Percentiles rank a stretch among this genome's conserved stretches.
phyloP scores from a whole-genome alignment of 768 basidiomycete species.

The Serendipita vermifera region DNA sequence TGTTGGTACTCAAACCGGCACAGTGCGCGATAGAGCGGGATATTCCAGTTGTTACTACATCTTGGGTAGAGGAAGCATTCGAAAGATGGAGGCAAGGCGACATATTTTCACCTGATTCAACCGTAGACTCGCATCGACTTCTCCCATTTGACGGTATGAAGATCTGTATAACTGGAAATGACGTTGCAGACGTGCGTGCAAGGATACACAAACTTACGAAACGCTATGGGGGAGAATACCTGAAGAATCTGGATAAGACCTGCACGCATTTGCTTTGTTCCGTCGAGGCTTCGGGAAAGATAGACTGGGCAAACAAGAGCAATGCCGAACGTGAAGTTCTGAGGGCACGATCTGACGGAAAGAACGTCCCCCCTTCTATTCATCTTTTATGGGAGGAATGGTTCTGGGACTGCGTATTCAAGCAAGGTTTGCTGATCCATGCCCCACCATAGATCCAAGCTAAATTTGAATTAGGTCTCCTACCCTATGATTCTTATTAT shows the following conservation, averaged over 20 bases:
- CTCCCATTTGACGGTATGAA: constrained; percentile 59
- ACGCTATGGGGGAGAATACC: constrained; percentile 50
- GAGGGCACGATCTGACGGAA: constrained; percentile 40
- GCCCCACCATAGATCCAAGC: constrained; percentile 1
- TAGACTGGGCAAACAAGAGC: constrained; percentile 53
- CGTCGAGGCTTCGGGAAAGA: constrained; percentile 37
- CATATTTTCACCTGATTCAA: constrained; percentile 30
- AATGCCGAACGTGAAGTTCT: constrained; percentile 61
- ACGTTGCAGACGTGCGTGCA: constrained; percentile 44
- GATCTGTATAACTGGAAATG: constrained; percentile 64
- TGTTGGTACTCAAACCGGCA: background rate
- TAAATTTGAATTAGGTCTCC: background rate
- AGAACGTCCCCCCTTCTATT: constrained; percentile 38
- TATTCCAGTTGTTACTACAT: constrained; percentile 63
- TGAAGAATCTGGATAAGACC: constrained; percentile 63
- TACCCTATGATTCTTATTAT: constrained; percentile 43
- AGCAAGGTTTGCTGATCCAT: constrained; percentile 36
- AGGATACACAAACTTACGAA: constrained; percentile 51
- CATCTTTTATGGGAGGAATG: constrained; percentile 88
- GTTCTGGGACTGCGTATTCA: constrained; percentile 86
- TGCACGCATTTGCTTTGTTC: constrained; percentile 74
- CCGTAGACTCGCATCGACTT: constrained; percentile 45
- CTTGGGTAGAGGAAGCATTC: constrained; percentile 66
- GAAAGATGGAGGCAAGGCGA: constrained; percentile 66
- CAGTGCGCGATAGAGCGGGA: constrained; percentile 74